These are phyloP conservation scores for Elsinoe ampelina DNA, from an alignment of 2,329 filamentous ascomycete genomes.

Conservation along the genomic window DNA sequence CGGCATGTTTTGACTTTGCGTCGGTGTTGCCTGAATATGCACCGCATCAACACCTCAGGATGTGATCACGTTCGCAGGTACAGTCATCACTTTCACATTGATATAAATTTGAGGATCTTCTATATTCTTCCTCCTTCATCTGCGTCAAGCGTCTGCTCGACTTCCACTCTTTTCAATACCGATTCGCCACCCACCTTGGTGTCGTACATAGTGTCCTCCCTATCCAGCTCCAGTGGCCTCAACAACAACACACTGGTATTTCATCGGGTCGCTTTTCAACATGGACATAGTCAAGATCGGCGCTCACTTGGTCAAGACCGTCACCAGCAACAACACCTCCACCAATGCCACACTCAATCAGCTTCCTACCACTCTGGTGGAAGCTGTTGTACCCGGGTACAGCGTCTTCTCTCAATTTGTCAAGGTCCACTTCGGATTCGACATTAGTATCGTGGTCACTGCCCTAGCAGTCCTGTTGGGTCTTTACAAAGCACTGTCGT, in stretches of 20 bases:
- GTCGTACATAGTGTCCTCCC: not conserved
- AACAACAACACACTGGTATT: not conserved
- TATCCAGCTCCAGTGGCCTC: not conserved
- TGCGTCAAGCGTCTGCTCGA: not conserved
- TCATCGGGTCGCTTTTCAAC: not conserved
- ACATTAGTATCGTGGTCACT: slow-evolving; percentile 40
- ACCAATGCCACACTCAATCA: slow-evolving; percentile 26
- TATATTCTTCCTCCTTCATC: not conserved
- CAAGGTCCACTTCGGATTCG: slow-evolving; percentile 35
- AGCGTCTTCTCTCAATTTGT: slow-evolving; percentile 38
- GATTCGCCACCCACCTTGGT: not conserved
- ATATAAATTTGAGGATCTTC: slow-evolving; percentile 2
- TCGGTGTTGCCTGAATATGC: slow-evolving; percentile 4
- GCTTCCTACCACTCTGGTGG: slow-evolving; percentile 36
- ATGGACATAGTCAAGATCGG: slow-evolving; percentile 16
- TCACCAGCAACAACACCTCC: slow-evolving; percentile 10
- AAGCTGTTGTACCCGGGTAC: slow-evolving; percentile 44
- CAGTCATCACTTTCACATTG: slow-evolving; percentile 6
- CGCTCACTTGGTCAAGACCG: slow-evolving; percentile 2
- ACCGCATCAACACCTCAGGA: not conserved
- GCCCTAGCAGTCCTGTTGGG: slow-evolving; percentile 35
- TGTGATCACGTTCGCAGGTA: not conserved
- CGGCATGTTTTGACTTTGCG: not conserved
- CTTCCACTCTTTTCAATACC: not conserved
- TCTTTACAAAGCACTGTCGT: slow-evolving; percentile 30